Conservation (phyloP, 805 yeast species). For the Sporopachydermia lactativora region DNA sequence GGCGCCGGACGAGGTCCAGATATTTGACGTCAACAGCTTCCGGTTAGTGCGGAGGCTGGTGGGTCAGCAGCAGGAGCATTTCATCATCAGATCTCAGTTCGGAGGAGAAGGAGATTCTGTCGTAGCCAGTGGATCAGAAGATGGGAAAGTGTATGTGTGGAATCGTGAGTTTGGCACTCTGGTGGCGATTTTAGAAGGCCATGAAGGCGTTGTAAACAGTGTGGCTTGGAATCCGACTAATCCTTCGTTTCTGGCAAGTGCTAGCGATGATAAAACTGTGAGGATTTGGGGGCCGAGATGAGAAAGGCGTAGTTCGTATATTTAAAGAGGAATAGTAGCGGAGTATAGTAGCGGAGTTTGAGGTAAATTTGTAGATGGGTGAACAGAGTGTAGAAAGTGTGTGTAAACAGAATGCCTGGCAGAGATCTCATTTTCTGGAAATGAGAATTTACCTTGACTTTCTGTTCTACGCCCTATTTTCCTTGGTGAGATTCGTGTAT, state of each 20-base stretch:
- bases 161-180: constrained; percentile 57
- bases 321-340: not conserved
- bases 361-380: not conserved
- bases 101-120: constrained; percentile 60
- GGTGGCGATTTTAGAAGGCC: constrained; percentile 47
- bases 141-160: constrained; percentile 69
- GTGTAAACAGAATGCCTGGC: not conserved
- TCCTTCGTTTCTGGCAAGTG: constrained; percentile 54
- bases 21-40: constrained; percentile 60
- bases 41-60: constrained; percentile 45
- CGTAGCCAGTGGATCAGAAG: constrained; percentile 73
- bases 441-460: no score
- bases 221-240: constrained; percentile 56
- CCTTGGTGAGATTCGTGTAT: no score
- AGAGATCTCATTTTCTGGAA: constrained; percentile 3
- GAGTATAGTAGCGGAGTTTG: no score
- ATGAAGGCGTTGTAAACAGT: constrained; percentile 53
- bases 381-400: not conserved
- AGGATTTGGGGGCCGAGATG: constrained; percentile 46
- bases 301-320: constrained; percentile 3
- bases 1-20: constrained; percentile 61
- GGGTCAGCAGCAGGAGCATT: constrained; percentile 61
- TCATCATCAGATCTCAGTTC: constrained; percentile 61
- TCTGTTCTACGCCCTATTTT: no score
- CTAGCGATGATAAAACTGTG: constrained; percentile 68